Base-by-base conservation (phyloP, 208 protist species). In the Wallacemonas collosoma region DNA sequence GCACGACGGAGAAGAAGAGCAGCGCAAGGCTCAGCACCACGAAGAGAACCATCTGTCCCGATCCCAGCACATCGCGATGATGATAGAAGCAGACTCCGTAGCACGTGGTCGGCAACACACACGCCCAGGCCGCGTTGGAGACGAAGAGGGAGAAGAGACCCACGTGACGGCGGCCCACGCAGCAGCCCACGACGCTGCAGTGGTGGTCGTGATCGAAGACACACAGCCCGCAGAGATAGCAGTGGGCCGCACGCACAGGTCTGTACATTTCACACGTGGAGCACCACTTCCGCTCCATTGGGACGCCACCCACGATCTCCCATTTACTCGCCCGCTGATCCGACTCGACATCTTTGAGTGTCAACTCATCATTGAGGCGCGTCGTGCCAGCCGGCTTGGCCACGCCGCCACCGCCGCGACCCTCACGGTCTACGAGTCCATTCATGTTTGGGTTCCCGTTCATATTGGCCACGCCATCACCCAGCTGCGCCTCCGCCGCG, bases 271-370 rank as follows among this genome's bases (percentile, higher is more conserved):
- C 74, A 80, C 94, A 98, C 14, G 87, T 94, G 4, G 82, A 82
- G 72, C 94, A 98, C 92, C 93, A 97, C 75, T 95, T 95, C n/a
- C 87, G 81, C 71, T 95, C 93, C 80, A 95, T 86, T 26, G 78
- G 75, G 14, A 93, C 79, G 11, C 89, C 89, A 55, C 90, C 74
- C 9, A 94, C 79, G 8, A 26, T 81, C 70, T 96, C 89, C 86
- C 86, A 96, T 36, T 75, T 50, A 63, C 89, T 94, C 50, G 90
- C 81, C 1, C 85, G 75, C 64, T 87, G 71, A 53, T 88, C 87
- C 36, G 36, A 68, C 71, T 90, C 87, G 39, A 94, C 90, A 43
- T 93, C 91, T 35, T 86, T 83, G 35, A 93, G 67, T 4, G 86
- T 87, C 48, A 92, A 65, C 75, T 89, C 75, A 55, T 76, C 64